phyloP scores from a whole-genome alignment of 2,329 filamentous ascomycete species.

The Geosmithia putterillii region DNA sequence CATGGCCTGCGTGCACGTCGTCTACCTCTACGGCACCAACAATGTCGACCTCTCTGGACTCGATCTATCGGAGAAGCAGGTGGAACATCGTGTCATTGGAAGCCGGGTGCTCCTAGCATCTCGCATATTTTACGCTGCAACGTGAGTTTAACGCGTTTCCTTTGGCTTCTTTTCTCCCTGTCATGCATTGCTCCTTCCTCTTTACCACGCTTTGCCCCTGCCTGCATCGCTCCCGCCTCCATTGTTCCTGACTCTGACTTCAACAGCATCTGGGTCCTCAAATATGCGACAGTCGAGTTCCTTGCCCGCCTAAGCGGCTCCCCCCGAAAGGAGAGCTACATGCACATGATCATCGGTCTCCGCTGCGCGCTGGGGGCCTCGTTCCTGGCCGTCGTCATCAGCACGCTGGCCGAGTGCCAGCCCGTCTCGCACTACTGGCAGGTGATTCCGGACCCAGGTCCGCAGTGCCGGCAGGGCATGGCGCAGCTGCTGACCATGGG shows the following conservation, averaged over 20 bases:
- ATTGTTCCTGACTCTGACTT: not conserved
- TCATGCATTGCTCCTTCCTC: no score
- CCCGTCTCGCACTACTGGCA: constrained; percentile 69
- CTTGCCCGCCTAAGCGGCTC: constrained; percentile 73
- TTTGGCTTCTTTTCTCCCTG: not conserved
- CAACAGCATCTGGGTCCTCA: constrained; percentile 77
- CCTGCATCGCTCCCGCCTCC: no score
- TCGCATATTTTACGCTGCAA: constrained; percentile 78
- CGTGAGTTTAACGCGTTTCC: constrained; percentile 50
- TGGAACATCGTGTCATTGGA: constrained; percentile 55
- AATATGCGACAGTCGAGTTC: constrained; percentile 83
- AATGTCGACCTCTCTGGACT: constrained; percentile 54
- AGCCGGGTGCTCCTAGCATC: constrained; percentile 72
- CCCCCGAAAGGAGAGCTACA: constrained; percentile 70
- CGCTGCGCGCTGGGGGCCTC: constrained; percentile 66
- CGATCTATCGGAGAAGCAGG: constrained; percentile 39
- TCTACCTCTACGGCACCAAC: constrained; percentile 81
- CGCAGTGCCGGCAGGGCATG: constrained; percentile 75
- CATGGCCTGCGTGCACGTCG: constrained; percentile 78
- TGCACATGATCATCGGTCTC: constrained; percentile 57
- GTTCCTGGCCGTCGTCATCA: constrained; percentile 68
- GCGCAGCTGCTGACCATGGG: constrained; percentile 84
- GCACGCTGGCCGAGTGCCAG: constrained; percentile 72
- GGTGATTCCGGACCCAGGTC: constrained; percentile 71
- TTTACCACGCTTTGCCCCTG: no score